Evolutionary conservation across 106 monocot genomes (phyloP), one percentile per base, ranked within the genome.

Genomic region (Iris macrosiphon): DNA sequence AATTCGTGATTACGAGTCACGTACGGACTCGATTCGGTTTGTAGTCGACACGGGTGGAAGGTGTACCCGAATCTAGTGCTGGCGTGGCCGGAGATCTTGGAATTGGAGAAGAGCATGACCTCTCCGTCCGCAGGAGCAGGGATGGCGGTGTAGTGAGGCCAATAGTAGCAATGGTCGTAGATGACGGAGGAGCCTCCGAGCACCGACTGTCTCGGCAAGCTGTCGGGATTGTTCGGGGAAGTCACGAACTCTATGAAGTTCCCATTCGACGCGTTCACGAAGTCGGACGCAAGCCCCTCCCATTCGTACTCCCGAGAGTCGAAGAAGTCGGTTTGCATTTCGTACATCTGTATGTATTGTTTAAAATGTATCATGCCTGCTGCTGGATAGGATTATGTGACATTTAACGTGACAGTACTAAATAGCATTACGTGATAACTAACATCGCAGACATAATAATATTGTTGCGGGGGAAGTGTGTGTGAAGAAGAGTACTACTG

Each of bases 211-310:
- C 52, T 32, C 21, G 79, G 23, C 4, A 7, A 28, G 2, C 71
- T 65, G 25, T 94, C 88, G 0, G 88, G 93, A 32, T 94, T 88
- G 63, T 88, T 88, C 0, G 93, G 93, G 1, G 88, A 83, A 3
- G 93, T 93, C 12, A 93, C 93, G 32, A 93, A 88, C 49, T 93
- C 93, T 17, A 93, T 78, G 70, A 88, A 71, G 11, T 56, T 29
- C 5, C 17, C 11, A 0, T 10, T 22, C 2, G 68, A 29, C 7
- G 61, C 9, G 31, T 83, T 83, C 1, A 1, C 15, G 84, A 74
- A 75, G 0, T 63, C 42, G 2, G 83, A 55, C 0, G 88, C 65
- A 7, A 30, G 41, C 37, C 88, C 93, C 34, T 55, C 53, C 93
- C 93, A 88, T 23, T 61, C 54, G 33, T 76, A 66, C 37, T 52